These are phyloP conservation scores for Fomes fomentarius DNA, from an alignment of 1,284 basidiomycete genomes.

Conservation along the genomic window DNA sequence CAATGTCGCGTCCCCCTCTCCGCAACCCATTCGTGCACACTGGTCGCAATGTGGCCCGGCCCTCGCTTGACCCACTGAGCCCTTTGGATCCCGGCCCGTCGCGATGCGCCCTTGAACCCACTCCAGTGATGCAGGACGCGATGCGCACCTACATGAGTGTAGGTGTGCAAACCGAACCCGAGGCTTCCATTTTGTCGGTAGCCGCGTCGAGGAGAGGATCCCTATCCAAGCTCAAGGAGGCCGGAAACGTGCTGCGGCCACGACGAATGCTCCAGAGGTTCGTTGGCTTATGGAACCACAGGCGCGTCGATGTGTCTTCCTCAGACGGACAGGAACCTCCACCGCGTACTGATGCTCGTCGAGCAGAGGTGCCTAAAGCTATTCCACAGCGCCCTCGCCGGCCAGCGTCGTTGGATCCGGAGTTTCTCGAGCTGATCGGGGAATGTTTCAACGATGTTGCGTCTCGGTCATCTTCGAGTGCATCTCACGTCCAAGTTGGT, in stretches of 20 bases:
- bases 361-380: not conserved
- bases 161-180: not conserved
- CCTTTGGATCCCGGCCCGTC: not conserved
- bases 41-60: not conserved
- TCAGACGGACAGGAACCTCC: not conserved
- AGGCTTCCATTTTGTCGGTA: not conserved
- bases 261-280: not conserved
- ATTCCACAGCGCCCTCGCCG: constrained; percentile 6
- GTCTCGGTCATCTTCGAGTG: not conserved
- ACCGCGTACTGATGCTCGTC: not conserved
- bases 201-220: constrained; percentile 5
- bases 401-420: not conserved
- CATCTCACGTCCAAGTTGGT: not conserved
- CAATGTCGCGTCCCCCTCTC: constrained; percentile 1
- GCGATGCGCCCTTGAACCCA: not conserved
- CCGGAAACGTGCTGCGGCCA: not conserved
- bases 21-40: constrained; percentile 10
- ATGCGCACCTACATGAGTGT: not conserved
- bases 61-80: not conserved
- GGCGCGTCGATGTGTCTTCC: not conserved
- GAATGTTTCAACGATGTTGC: not conserved
- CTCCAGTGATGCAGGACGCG: not conserved
- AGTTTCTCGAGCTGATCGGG: constrained; percentile 1
- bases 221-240: not conserved
- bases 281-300: not conserved